Base-by-base conservation (phyloP, 352 stramenopile genomes). In the Globisporangium nagaii region DNA sequence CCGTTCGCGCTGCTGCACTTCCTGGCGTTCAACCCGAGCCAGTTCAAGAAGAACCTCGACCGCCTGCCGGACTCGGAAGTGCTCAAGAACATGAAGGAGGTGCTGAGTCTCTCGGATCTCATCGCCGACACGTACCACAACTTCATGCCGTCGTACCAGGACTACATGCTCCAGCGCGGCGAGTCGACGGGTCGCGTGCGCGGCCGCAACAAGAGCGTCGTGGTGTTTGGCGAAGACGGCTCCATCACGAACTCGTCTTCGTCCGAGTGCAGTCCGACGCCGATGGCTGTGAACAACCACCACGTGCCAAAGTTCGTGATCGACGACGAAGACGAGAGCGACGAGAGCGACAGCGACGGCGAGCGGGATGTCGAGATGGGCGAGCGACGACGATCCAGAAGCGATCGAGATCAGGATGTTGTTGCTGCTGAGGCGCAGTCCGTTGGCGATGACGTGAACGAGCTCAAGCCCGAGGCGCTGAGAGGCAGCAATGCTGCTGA, bases 51-150 rank as follows among this genome's bases (percentile, higher is more conserved):
- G 50, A 90, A 88, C 42, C 60, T 88, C 40, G 77, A 87, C 50
- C 68, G 68, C 0, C 50, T 91, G 9, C 76, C 78, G 2, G 81
- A 93, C 53, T 89, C 80, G 30, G 76, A 91, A 19, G 81, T 93
- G 64, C 75, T 95, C 39, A 91, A 88, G 53, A 90, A 90, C 60
- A 93, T 93, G 82, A 91, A 95, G 60, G 83, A 95, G 42, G 85
- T 95, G 51, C 67, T 91, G 24, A 91, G 77, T 68, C 48, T 94
- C 19, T 74, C 77, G 32, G 81, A 92, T 42, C 80, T 94, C 31
- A 58, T 94, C 20, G 75, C 79, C 9, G 84, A 94, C 40, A 76
- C 82, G 41, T 92, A 91, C 65, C 84, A 94, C 62, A 94, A 92
- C 65, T 94, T 94, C 41, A 92, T 90, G 78, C 81, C 84, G 46